Base-by-base conservation (phyloP, 139 green algal species). In the Chlamydomonas sphaeroides region DNA sequence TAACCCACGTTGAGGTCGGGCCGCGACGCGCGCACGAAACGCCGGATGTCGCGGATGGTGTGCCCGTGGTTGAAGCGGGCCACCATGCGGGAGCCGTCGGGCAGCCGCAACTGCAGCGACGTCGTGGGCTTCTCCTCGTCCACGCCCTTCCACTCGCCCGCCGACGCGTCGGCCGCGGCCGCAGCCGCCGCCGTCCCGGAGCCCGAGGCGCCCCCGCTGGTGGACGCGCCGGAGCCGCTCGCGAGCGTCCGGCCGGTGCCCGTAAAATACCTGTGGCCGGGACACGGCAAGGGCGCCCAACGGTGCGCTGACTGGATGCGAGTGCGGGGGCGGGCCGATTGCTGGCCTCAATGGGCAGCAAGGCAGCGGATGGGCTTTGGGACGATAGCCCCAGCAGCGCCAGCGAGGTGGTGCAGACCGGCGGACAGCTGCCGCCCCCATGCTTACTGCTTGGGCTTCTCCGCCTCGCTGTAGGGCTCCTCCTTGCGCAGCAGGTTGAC, bases 401-500 rank as follows among this genome's bases (percentile, higher is more conserved):
- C n/a, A n/a, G n/a, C n/a, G n/a, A n/a, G n/a, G n/a, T n/a, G n/a
- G n/a, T n/a, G n/a, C n/a, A n/a, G n/a, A n/a, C n/a, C n/a, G n/a
- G n/a, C n/a, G n/a, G n/a, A n/a, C n/a, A n/a, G n/a, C n/a, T n/a
- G n/a, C 61, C n/a, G 7, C 61, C n/a, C n/a, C 61, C 61, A 68
- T 68, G 61, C 66, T 78, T 42, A 78, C 78, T 69, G 90, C 87
- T 90, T 93, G 8, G 87, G 84, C 78, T 83, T 83, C 49, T 85
- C 87, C 33, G 84, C 67, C 36, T 86, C 86, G 3, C 26, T 45
- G 81, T 97, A 98, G 21, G 95, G 90, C 49, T 93, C 90, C 41
- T 95, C 92, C 14, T 89, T 92, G 8, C 93, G 86, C 56, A 98
- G 78, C 80, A 98, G 85, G 85, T 97, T 98, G n/a, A 98, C 94